These are phyloP conservation scores for Fraxinus cuspidata DNA, from an alignment of 257 asterid species.

Conservation along the genomic window DNA sequence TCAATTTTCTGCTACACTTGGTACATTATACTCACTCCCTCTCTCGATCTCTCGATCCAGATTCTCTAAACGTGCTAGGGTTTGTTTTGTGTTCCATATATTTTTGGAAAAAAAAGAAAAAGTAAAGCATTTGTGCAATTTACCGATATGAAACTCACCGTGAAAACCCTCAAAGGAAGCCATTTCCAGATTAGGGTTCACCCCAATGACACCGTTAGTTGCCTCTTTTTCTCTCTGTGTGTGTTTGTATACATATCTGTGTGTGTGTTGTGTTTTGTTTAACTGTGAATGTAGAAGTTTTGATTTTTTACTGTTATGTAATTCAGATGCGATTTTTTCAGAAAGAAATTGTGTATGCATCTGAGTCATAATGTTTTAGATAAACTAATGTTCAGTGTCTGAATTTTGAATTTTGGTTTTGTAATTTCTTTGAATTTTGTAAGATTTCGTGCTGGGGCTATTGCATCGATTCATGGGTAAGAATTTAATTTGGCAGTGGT, in stretches of 20 bases:
- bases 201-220: constrained; percentile 71
- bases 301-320: background rate
- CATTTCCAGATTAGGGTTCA: constrained; percentile 83
- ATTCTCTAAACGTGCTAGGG: constrained; percentile 31
- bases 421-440: background rate
- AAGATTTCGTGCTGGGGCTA: background rate
- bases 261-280: background rate
- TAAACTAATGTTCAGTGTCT: background rate
- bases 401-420: background rate
- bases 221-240: background rate
- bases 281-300: background rate
- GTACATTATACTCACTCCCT: too few relatives aligned
- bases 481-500: background rate
- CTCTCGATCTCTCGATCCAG: constrained; percentile 29
- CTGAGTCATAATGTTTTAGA: background rate
- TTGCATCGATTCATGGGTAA: background rate
- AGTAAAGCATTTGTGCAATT: constrained; percentile 16
- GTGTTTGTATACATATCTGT: background rate
- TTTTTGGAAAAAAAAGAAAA: constrained; percentile 2
- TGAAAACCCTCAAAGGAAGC: constrained; percentile 92
- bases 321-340: background rate
- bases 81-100: constrained; percentile 16
- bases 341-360: constrained; percentile 1
- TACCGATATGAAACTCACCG: constrained; percentile 84
- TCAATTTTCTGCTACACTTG: background rate